A percentile compares a stretch with the other conserved stretches of the same genome.
Evolutionary conservation across 257 asterid species (phyloP).

Genomic region (Solanum paucissectum): DNA sequence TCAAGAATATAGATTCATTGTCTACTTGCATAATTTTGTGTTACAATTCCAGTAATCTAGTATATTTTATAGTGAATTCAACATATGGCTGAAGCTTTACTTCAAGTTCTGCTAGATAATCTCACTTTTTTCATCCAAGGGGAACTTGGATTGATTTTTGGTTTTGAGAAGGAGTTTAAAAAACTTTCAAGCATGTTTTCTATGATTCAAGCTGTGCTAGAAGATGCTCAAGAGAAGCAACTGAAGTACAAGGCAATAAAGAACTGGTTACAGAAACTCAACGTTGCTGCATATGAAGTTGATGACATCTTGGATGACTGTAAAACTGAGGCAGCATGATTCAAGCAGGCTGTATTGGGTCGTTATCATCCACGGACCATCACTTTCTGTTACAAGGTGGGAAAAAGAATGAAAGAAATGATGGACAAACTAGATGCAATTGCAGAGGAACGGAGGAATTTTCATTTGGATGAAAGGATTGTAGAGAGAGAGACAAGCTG

Average conservation of each 20-base stretch:
- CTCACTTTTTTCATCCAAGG: not conserved
- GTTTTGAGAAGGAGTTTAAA: not conserved
- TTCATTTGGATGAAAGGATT: slow-evolving; percentile 5
- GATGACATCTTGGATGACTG: not conserved
- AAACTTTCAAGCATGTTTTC: not conserved
- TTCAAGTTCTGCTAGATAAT: not conserved
- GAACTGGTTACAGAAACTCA: not conserved
- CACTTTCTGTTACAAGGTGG: slow-evolving; percentile 6
- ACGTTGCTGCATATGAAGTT: not conserved
- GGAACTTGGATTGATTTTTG: not conserved
- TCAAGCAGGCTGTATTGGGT: not conserved
- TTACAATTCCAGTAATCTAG: not conserved
- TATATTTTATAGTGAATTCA: not conserved
- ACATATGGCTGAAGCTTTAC: not conserved
- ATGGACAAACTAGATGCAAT: not conserved
- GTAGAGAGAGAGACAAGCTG: not conserved
- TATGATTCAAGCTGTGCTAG: not conserved
- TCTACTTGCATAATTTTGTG: not conserved
- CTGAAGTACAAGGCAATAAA: not conserved
- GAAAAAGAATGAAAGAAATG: slow-evolving; percentile 2
- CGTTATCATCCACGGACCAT: not conserved
- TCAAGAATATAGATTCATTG: not conserved
- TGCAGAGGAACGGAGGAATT: slow-evolving; percentile 7
- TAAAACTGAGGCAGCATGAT: not conserved
- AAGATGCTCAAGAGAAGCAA: not conserved